phyloP scores from a whole-genome alignment of 169 alveolate species.

The Plasmodium relictum region DNA sequence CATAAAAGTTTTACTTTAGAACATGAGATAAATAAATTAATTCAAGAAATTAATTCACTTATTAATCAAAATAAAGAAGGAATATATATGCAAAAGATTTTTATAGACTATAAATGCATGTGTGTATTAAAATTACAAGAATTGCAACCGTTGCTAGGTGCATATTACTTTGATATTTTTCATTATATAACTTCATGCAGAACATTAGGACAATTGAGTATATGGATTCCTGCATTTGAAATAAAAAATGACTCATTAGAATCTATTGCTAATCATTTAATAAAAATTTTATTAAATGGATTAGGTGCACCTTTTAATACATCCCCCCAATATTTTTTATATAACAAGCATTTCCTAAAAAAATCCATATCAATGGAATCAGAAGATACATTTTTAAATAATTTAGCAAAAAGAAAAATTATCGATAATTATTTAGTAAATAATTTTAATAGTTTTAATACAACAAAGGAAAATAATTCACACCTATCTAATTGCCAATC shows the following conservation, averaged over 20 bases:
- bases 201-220: slow-evolving; percentile 75
- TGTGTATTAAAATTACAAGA: slow-evolving; percentile 73
- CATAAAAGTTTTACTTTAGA: slow-evolving; percentile 63
- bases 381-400: slow-evolving; percentile 51
- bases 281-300: slow-evolving; percentile 61
- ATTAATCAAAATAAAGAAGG: slow-evolving; percentile 56
- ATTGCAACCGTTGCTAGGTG: slow-evolving; percentile 51
- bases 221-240: slow-evolving; percentile 72
- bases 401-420: slow-evolving; percentile 40
- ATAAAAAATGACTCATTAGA: slow-evolving; percentile 50
- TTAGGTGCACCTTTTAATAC: slow-evolving; percentile 73
- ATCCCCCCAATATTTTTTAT: slow-evolving; percentile 49
- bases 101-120: slow-evolving; percentile 72
- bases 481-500: slow-evolving; percentile 64
- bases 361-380: slow-evolving; percentile 55
- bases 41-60: slow-evolving; percentile 59
- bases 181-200: slow-evolving; percentile 71
- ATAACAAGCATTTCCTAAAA: slow-evolving; percentile 18
- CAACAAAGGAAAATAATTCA: slow-evolving; percentile 49
- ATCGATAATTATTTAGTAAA: slow-evolving; percentile 51
- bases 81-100: slow-evolving; percentile 58
- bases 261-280: slow-evolving; percentile 54
- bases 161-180: slow-evolving; percentile 63
- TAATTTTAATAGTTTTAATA: slow-evolving; percentile 49
- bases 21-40: slow-evolving; percentile 64